phyloP scores from a whole-genome alignment of 1,284 basidiomycete species.

The Marasmius fiardii region DNA sequence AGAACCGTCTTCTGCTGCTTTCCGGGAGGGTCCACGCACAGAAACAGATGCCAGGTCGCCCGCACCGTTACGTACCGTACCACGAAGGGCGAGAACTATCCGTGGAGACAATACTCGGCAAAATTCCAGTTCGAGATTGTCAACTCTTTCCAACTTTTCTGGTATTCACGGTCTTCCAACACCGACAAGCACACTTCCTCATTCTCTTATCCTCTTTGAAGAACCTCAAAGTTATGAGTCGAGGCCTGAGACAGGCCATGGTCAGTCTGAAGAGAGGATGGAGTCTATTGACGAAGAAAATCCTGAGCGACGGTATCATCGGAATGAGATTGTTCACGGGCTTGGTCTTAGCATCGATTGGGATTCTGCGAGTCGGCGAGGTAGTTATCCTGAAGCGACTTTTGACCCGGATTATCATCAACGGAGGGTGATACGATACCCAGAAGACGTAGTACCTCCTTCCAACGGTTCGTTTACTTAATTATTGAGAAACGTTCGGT shows the following conservation, averaged over 20 bases:
- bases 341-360: neutral
- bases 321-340: neutral
- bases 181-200: neutral
- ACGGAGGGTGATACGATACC: neutral
- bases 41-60: neutral
- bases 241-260: neutral
- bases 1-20: neutral
- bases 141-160: neutral
- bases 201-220: neutral
- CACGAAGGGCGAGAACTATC: neutral
- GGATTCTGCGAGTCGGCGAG: neutral
- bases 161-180: neutral
- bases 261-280: neutral
- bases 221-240: neutral
- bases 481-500: neutral
- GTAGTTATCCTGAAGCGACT: neutral
- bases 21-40: neutral
- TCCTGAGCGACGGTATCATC: neutral
- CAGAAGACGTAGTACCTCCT: neutral
- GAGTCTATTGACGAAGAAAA: slow-evolving; percentile 1
- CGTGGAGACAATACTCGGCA: neutral
- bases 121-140: neutral
- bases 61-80: neutral
- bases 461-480: neutral
- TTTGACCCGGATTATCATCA: neutral